Percentiles rank a stretch among this genome's conserved stretches.
phyloP scores from a whole-genome alignment of 2,329 filamentous ascomycete species.

The Fusarium verrucosum region DNA sequence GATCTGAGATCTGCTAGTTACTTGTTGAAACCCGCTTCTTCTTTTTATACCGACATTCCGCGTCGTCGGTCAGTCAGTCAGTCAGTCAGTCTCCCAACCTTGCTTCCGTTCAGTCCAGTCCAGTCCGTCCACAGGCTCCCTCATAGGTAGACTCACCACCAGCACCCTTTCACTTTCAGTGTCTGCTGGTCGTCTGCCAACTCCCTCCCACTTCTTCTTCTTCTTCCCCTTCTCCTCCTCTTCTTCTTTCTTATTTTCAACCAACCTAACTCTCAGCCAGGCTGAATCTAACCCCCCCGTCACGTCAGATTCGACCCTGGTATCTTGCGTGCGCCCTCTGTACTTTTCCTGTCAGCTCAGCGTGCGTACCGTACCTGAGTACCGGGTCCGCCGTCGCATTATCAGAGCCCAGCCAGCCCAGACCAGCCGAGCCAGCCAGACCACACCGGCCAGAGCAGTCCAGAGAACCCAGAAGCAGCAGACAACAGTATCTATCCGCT shows the following conservation, averaged over 20 bases:
- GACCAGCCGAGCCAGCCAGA: conserved; percentile 5
- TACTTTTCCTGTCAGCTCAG: conserved; percentile 15
- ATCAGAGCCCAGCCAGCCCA: conserved; percentile 11
- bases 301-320: conserved; percentile 32
- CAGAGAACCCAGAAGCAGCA: background rate
- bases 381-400: conserved; percentile 34
- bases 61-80: conserved; percentile 9
- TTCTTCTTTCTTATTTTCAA: conserved; percentile 4
- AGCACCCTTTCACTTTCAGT: conserved; percentile 16
- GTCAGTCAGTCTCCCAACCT: too few species aligned
- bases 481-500: background rate
- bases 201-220: conserved; percentile 25
- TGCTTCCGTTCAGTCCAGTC: conserved; percentile 20
- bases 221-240: conserved; percentile 2
- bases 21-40: conserved; percentile 10
- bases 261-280: conserved; percentile 13
- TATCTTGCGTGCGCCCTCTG: conserved; percentile 24
- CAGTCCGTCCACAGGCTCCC: conserved; percentile 7
- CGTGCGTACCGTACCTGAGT: conserved; percentile 26
- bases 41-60: conserved; percentile 2
- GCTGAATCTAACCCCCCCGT: conserved; percentile 23
- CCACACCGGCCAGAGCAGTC: too few species aligned
- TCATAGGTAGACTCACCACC: conserved; percentile 29
- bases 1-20: conserved; percentile 18
- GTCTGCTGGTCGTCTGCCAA: conserved; percentile 16